A percentile compares a stretch with the other conserved stretches of the same genome.
Conservation (phyloP, 2,329 filamentous ascomycete species). For the Cryphonectria naterciae region DNA sequence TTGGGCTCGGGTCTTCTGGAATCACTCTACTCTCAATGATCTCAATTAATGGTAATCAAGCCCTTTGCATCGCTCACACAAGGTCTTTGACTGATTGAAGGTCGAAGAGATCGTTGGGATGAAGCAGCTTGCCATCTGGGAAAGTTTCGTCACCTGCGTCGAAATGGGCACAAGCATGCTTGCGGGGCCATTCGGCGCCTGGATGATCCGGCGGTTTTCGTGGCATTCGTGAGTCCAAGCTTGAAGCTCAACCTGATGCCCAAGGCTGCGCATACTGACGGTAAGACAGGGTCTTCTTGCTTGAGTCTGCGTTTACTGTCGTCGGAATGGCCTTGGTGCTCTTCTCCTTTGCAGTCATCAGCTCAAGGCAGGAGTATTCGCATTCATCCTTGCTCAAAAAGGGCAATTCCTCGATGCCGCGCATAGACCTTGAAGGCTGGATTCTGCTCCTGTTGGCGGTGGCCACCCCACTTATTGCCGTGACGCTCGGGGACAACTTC, state of each 20-base stretch:
- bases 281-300: neutral
- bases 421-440: neutral
- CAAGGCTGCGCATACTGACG: neutral
- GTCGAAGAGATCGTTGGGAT: neutral
- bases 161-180: conserved; percentile 1
- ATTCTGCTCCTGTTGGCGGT: neutral
- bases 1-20: neutral
- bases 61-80: neutral
- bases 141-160: neutral
- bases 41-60: neutral
- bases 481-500: neutral
- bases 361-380: neutral
- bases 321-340: neutral
- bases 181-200: neutral
- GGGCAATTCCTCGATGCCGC: neutral
- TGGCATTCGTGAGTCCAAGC: neutral
- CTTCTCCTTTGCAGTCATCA: neutral
- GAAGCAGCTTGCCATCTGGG: neutral
- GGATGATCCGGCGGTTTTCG: neutral
- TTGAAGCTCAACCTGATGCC: neutral
- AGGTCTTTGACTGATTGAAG: neutral
- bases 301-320: neutral
- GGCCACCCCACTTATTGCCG: neutral
- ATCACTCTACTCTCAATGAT: neutral
- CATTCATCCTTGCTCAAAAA: neutral